Evolutionary conservation across 2,329 filamentous ascomycete species (phyloP), one percentile per base, ranked within the genome.

Genomic region (Phaeosphaeriaceae sp.): DNA sequence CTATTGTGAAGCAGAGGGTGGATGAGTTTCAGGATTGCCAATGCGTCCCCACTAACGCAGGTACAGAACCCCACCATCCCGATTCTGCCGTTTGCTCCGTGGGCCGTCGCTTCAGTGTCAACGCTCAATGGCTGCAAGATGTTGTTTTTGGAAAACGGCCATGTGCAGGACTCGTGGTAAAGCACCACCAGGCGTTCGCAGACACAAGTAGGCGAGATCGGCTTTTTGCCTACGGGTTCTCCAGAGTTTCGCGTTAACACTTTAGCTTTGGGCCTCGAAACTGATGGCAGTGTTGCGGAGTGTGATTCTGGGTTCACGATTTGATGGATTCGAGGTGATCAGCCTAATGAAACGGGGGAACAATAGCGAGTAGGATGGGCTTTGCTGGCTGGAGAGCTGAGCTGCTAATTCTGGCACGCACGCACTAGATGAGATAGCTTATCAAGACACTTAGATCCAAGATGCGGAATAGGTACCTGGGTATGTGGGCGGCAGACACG

Each of bases 11-110:
- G 50, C 49, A 52, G 48, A 56, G 49, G 54, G 50, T 52, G 62
- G 50, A 62, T 52, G 61, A 50, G 68, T 72, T 71, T 72, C 69
- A 71, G 64, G 56, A 59, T 42, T 47, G 55, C 54, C 46, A 54
- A 48, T 57, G 51, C 50, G 48, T 46, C 53, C 56, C 58, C 60
- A 57, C 70, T 72, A 72, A 67, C 60, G 70, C 69, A 73, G 70
- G 70, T 73, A 72, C 70, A 58, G 54, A 46, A 34, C 46, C 58
- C 41, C 39, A 59, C 56, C 53, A 50, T 59, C 64, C 70, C 52
- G 66, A 71, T 65, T 43, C 13, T 35, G 67, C 60, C 56, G 55
- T 62, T 68, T 71, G 56, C 65, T 66, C 68, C 70, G 70, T 21
- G 18, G 40, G 28, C n/a, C 37, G 42, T 42, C 29, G 35, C 37